Base-by-base conservation (phyloP, 768 basidiomycete species). In the Lactifluus hygrophoroides region DNA sequence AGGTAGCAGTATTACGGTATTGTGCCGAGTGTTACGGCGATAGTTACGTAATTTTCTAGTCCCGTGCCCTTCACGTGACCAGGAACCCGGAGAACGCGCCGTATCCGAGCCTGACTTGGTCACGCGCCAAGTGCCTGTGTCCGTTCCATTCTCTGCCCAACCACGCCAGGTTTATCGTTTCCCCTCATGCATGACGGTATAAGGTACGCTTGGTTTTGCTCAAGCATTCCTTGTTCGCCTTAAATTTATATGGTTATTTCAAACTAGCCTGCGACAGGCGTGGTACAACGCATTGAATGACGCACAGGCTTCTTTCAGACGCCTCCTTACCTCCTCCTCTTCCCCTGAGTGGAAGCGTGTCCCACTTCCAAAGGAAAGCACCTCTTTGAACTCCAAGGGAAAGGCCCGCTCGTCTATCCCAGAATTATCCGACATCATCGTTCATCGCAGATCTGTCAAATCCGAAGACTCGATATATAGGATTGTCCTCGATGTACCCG, bases 331-430 rank as follows among this genome's bases (percentile, higher is more conserved):
- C 6, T 88, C 89, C 5, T 74, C 85, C 47, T 74, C 81, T 13
- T 80, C 86, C 1, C 70, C 74, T 10, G 85, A 90, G 49, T 96
- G 94, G 94, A 94, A 85, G 67, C 83, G 90, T 25, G 78, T 94
- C 25, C 76, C 81, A 10, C 61, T 75, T 27, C 73, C 74, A n/a
- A 65, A 66, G 14, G 73, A 76, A 43, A 68, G 73, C 21, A 65
- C 62, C 38, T 70, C 77, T 2, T 65, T 74, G 17, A 73, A 71
- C 52, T 76, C 76, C 67, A 88, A 90, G 67, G 84, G 84, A 49
- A 89, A 88, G 66, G 75, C 76, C 0, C 79, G 82, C 44, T 68
- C 79, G 3, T 69, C 74, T 0, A 69, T 76, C 9, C 84, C 88
- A 42, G 84, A 88, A 57, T 72, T 86, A 19, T 70, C 77, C 11